A percentile compares a stretch with the other conserved stretches of the same genome.
Conservation (phyloP, 257 asterid species). For the Solanum okadae region DNA sequence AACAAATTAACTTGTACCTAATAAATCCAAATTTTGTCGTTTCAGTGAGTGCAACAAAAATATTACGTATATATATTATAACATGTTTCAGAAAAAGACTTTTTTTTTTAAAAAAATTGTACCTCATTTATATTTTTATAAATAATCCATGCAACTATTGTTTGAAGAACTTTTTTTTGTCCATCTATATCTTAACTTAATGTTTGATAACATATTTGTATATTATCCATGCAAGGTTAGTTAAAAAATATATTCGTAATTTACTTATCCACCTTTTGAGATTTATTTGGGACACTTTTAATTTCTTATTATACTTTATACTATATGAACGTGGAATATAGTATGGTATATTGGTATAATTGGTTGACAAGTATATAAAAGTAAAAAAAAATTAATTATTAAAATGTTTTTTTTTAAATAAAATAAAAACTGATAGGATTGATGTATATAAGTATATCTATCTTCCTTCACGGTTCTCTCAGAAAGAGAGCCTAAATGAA, state of each 20-base stretch:
- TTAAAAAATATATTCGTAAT: background rate
- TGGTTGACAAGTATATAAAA: background rate
- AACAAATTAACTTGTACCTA: background rate
- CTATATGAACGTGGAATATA: background rate
- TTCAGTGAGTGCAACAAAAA: background rate
- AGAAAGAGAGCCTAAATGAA: background rate
- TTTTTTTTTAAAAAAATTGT: background rate
- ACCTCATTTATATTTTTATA: background rate
- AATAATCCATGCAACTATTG: background rate
- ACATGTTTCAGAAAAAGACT: background rate
- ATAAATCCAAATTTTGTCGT: background rate
- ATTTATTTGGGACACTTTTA: background rate
- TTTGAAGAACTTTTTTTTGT: background rate
- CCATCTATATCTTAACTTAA: background rate
- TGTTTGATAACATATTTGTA: background rate
- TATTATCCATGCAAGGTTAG: background rate
- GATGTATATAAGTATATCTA: background rate
- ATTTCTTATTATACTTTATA: background rate
- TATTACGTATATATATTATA: background rate
- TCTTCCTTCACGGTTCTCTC: background rate
- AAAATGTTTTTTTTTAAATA: background rate
- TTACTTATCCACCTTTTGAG: background rate
- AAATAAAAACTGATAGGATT: background rate
- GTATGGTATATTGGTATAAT: background rate
- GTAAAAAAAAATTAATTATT: background rate